Evolutionary conservation across 1,284 basidiomycete species (phyloP), one percentile per base, ranked within the genome.

Genomic region (Leccinum griseonigrum): DNA sequence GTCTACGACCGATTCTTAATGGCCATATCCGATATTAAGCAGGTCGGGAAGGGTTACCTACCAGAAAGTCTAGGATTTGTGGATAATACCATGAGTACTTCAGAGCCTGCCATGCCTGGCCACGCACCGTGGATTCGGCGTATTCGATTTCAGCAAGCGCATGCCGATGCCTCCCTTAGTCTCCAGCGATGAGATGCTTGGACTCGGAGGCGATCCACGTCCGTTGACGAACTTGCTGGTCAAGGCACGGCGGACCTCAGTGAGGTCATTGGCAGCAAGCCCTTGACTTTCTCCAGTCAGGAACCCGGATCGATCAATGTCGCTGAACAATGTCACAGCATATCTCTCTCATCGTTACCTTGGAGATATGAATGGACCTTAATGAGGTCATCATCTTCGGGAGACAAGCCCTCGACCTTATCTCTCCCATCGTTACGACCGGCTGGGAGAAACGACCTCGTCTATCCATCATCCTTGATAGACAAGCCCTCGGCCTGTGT

Each of bases 1-100:
- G 86, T 88, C 11, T 91, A 91, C 64, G 90, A 92, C 66, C 83
- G 87, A 46, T 87, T 91, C 77, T 78, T 92, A 32, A 89, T 90
- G 87, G 86, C 88, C 8, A 88, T 88, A 0, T 83, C 85, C 4
- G 86, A 87, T 32, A 87, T 91, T 46, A 90, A 86, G 69, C 86
- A 89, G 18, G 76, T 86, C 10, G 89, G 89, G 2, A 86, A 84
- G 66, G 89, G 90, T 11, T 91, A 91, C 66, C 87, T 91, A 72
- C 90, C 88, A 1, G 83, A 89, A 56, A 81, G 82, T 63, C 56
- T 73, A 48, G 80, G 77, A 40, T 79, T 83, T 2, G 65, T 75
- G 29, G 72, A 64, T 2, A 64, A 59, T 31, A 58, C 28, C 10
- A 11, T 52, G 32, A 63, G 51, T 40, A 60, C 64, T 18, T 22